Percentiles rank a stretch among this genome's conserved stretches.
Evolutionary conservation across 495 filamentous ascomycete species (phyloP).

Genomic region (Penicillium argentinense): DNA sequence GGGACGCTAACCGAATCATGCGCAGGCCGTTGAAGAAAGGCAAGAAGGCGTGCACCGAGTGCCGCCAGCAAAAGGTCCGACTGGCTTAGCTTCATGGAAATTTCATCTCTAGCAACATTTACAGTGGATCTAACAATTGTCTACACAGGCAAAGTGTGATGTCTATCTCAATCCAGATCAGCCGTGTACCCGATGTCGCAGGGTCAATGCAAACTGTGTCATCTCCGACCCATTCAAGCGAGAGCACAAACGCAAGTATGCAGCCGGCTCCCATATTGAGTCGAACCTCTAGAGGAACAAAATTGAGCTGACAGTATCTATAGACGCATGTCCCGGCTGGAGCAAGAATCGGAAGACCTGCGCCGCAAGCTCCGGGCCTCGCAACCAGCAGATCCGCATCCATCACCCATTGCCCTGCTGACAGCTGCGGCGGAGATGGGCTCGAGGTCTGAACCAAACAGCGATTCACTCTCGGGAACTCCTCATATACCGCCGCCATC

Average conservation of each 20-base stretch:
- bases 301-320: no score
- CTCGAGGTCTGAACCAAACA: not conserved
- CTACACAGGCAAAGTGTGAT: slow-evolving; percentile 40
- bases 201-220: slow-evolving; percentile 36
- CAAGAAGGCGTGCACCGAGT: slow-evolving; percentile 47
- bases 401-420: slow-evolving; percentile 30
- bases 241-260: slow-evolving; percentile 46
- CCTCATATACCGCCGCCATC: slow-evolving; percentile 16
- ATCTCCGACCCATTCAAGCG: slow-evolving; percentile 46
- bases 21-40: slow-evolving; percentile 37
- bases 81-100: not conserved
- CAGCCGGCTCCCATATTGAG: no score
- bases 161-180: slow-evolving; percentile 33
- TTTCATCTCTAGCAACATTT: not conserved
- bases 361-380: slow-evolving; percentile 32
- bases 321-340: slow-evolving; percentile 37
- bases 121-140: not conserved
- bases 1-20: slow-evolving; percentile 9
- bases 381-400: slow-evolving; percentile 18
- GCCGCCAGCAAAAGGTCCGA: slow-evolving; percentile 45
- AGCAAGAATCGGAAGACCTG: slow-evolving; percentile 41
- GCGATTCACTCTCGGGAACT: slow-evolving; percentile 3
- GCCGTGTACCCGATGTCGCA: slow-evolving; percentile 40
- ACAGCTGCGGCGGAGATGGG: slow-evolving; percentile 35
- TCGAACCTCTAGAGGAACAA: no score